Percentiles rank a stretch among this genome's conserved stretches.
Evolutionary conservation across 1,284 basidiomycete genomes (phyloP).

Genomic region (Malassezia japonica): DNA sequence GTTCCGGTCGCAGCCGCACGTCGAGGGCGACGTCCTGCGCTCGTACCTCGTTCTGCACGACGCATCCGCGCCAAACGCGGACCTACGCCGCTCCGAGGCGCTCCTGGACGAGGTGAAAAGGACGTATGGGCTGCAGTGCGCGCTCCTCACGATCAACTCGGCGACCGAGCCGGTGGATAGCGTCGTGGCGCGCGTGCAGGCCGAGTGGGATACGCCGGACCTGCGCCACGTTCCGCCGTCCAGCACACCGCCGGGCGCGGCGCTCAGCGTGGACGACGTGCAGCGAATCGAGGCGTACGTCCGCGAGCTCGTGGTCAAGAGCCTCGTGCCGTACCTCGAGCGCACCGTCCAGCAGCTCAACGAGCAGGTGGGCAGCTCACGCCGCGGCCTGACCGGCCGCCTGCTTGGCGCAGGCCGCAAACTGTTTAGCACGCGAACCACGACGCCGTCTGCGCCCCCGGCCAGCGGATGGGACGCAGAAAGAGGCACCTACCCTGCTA

Average conservation of each 20-base stretch:
- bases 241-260: not conserved
- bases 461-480: constrained; percentile 30
- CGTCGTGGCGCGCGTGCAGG: not conserved
- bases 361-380: constrained; percentile 71
- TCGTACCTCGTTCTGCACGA: constrained; percentile 45
- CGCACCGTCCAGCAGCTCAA: constrained; percentile 86
- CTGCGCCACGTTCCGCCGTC: not conserved
- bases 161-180: not conserved
- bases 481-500: constrained; percentile 50
- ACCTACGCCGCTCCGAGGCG: constrained; percentile 27
- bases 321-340: constrained; percentile 92
- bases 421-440: constrained; percentile 49
- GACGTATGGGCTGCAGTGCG: constrained; percentile 45
- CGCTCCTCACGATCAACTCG: constrained; percentile 40
- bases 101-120: constrained; percentile 37
- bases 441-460: constrained; percentile 25
- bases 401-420: constrained; percentile 54
- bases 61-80: constrained; percentile 21
- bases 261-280: constrained; percentile 65
- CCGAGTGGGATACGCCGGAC: not conserved
- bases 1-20: constrained; percentile 15
- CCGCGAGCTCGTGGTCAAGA: constrained; percentile 81
- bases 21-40: constrained; percentile 35
- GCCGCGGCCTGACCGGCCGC: constrained; percentile 76
- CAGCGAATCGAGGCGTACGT: constrained; percentile 70